Evolutionary conservation across 176 grass and related monocot genomes (phyloP), one percentile per base, ranked within the genome.

Genomic region (Lolium rigidum): DNA sequence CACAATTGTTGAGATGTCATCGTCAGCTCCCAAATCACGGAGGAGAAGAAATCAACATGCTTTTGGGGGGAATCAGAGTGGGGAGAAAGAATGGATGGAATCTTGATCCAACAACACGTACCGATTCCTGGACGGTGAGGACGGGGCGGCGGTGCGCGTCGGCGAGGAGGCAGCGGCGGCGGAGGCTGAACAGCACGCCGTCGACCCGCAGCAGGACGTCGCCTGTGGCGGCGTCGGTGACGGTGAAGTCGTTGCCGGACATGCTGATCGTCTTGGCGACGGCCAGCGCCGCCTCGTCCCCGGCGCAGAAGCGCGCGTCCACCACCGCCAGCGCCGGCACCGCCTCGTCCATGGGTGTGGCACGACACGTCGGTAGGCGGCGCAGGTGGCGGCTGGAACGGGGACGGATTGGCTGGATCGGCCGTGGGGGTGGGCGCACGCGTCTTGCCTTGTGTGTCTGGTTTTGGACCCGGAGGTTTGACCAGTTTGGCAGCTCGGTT

Each of bases 111-210:
- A 35, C 4, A 2, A 12, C 0, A 41, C 47, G 0, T 0, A 92
- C 90, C 90, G 88, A 89, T 16, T 83, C 57, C 7, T 81, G 79
- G 10, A 92, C 50, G 62, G 87, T 80, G 47, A 92, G 52, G 12
- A 90, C 54, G 21, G 79, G 74, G 15, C 78, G 82, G 31, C 90
- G 57, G 56, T 81, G 31, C 24, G 62, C 74, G 52, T 92, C 90
- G 28, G 83, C 37, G 69, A 92, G 78, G 56, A 90, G 54, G 54
- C 74, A 77, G 28, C 84, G 73, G 50, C 56, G 61, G 35, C 69
- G 74, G 83, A 92, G 84, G 31, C 60, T 87, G 73, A 89, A 70
- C 18, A 79, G 17, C 0, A 44, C 79, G 66, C 80, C 77, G 69
- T 84, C 69, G 7, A 89, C 91, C 0, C 77, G 82, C 43, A 92